These are phyloP conservation scores for Hirschioporus abietinus DNA, from an alignment of 768 basidiomycete species.

Conservation along the genomic window DNA sequence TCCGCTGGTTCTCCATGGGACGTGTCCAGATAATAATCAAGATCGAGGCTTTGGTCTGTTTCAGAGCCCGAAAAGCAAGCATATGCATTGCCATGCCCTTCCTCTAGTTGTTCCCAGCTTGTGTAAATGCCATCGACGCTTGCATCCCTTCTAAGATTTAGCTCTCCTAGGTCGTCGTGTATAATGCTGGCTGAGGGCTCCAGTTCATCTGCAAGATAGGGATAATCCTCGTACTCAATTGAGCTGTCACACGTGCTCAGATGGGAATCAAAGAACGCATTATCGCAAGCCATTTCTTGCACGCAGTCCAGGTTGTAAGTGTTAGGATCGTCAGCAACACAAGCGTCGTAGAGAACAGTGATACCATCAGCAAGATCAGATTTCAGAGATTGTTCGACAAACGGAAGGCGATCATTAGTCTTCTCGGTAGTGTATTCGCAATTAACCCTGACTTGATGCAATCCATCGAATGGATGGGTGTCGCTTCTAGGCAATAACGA, in stretches of 20 bases:
- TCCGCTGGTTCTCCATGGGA: background rate
- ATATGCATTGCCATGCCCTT: background rate
- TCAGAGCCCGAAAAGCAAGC: no score
- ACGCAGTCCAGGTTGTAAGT: background rate
- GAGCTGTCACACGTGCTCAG: background rate
- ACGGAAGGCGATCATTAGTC: background rate
- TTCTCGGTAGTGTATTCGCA: background rate
- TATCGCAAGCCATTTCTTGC: background rate
- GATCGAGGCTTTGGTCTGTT: background rate
- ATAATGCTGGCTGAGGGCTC: background rate
- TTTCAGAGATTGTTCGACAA: background rate
- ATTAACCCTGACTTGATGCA: background rate
- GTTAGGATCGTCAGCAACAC: background rate
- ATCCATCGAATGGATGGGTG: background rate
- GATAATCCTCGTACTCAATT: background rate
- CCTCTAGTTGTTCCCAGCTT: background rate
- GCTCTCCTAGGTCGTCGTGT: background rate
- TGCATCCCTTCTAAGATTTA: background rate
- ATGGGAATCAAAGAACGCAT: background rate
- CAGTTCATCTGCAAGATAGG: background rate
- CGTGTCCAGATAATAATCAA: background rate
- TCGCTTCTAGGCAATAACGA: background rate
- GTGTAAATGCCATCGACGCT: background rate
- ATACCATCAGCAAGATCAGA: background rate
- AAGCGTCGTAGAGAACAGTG: background rate